Base-by-base conservation (phyloP, 139 green algal species). In the Chlamydomonas eustigma region DNA sequence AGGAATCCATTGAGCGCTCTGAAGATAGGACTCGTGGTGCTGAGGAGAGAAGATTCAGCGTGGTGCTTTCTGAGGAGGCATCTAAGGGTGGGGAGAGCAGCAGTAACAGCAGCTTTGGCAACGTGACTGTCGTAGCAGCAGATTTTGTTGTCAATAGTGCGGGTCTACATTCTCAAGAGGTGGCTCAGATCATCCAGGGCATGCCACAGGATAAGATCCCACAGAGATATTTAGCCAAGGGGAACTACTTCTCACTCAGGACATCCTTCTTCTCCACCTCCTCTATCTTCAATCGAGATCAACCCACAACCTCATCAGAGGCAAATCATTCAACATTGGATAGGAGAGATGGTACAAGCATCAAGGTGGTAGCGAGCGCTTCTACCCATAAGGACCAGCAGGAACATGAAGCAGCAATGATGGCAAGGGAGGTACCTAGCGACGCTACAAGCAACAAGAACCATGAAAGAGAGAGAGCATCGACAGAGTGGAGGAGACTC, bases 201-300 rank as follows among this genome's bases (percentile, higher is more conserved):
- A 24, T 93, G 32, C 77, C 67, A 0, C 12, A 65, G 12, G 24
- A 64, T 4, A 36, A 51, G 22, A 81, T 94, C n/a, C 92, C 92
- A 1, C 71, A 58, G 6, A 65, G 76, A 24, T 78, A 80, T 37
- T 77, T 93, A 0, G 92, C 91, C n/a, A 89, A 90, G 70, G 85
- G 85, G 31, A 80, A 64, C 72, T 91, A 91, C 78, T 92, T 92
- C 34, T 58, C 80, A 2, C 52, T 89, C 25, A 5, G 76, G 28
- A 34, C 18, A 28, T 8, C 52, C 4, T 28, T 4, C 6, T 58
- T 18, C 12, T 12, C 44, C 44, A 58, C 44, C 12, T 58, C 18
- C 12, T 28, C 12, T 58, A 18, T 58, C 44, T 12, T 12, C 18
- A 18, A 18, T 18, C 44, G 44, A 58, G 44, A 58, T 58, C n/a